A percentile compares a stretch with the other conserved stretches of the same genome.
phyloP scores from a whole-genome alignment of 1,284 basidiomycete species.

The Neonothopanus nambi region DNA sequence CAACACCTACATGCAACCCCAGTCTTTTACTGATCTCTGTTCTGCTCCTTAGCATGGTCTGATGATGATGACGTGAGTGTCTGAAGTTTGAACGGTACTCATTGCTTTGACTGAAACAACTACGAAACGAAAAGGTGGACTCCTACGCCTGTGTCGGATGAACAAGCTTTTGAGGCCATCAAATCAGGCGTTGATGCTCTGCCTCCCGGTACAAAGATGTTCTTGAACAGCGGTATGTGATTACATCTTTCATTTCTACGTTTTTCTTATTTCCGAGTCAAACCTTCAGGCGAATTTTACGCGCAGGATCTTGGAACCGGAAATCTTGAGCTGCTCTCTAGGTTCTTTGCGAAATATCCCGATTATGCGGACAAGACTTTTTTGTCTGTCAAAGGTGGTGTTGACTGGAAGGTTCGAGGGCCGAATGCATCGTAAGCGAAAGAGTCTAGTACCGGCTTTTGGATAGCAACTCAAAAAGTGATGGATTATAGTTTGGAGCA shows the following conservation, averaged over 20 bases:
- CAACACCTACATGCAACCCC: no score
- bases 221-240: constrained; percentile 11
- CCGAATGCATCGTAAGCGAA: constrained; percentile 7
- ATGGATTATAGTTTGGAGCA: neutral
- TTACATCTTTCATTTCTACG: neutral
- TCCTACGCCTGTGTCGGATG: constrained; percentile 5
- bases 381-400: constrained; percentile 10
- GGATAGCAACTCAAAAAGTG: neutral
- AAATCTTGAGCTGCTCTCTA: constrained; percentile 8
- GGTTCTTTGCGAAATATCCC: constrained; percentile 11
- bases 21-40: no score
- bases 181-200: constrained; percentile 10
- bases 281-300: constrained; percentile 10
- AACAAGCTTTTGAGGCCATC: constrained; percentile 10
- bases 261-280: neutral
- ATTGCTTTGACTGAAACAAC: neutral
- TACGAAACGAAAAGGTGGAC: constrained; percentile 5
- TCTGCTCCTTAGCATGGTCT: constrained; percentile 7
- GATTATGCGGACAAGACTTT: constrained; percentile 11
- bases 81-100: neutral
- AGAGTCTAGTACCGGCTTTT: neutral
- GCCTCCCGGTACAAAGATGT: constrained; percentile 1
- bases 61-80: constrained; percentile 12
- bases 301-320: constrained; percentile 2
- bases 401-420: neutral